phyloP scores from a whole-genome alignment of 2,329 filamentous ascomycete genomes.

The Thelonectria olida region DNA sequence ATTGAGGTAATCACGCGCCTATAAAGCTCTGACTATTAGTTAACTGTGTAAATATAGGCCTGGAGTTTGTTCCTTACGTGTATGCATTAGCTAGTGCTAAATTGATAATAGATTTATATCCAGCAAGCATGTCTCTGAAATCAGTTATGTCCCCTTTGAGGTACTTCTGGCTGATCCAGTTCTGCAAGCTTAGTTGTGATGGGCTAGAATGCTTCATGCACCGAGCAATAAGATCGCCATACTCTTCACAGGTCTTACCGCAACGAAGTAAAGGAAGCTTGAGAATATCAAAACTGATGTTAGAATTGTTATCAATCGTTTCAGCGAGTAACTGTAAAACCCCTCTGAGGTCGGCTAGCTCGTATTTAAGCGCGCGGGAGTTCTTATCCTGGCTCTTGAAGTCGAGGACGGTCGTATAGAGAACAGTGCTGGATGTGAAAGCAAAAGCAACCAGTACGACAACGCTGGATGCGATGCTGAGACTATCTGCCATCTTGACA shows the following conservation, averaged over 20 bases:
- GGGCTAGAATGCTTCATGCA: background rate
- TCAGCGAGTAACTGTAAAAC: constrained; percentile 48
- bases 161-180: constrained; percentile 9
- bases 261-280: constrained; percentile 51
- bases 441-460: constrained; percentile 29
- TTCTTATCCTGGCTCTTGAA: constrained; percentile 32
- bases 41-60: background rate
- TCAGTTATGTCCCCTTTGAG: constrained; percentile 29
- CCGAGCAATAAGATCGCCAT: constrained; percentile 5
- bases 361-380: constrained; percentile 51
- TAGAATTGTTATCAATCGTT: constrained; percentile 27
- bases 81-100: constrained; percentile 40
- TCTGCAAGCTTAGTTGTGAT: background rate
- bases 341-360: constrained; percentile 50
- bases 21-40: too few relatives aligned
- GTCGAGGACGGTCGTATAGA: constrained; percentile 26
- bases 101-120: constrained; percentile 40
- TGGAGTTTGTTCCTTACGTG: constrained; percentile 26
- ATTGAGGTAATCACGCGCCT: too few relatives aligned
- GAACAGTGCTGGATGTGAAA: constrained; percentile 28
- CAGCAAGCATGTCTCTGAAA: constrained; percentile 32
- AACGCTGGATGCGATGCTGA: constrained; percentile 22
- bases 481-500: too few relatives aligned
- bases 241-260: constrained; percentile 43
- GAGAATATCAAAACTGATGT: constrained; percentile 26